These are phyloP conservation scores for Boletus sp. DNA, from an alignment of 768 basidiomycete species.

Conservation along the genomic window DNA sequence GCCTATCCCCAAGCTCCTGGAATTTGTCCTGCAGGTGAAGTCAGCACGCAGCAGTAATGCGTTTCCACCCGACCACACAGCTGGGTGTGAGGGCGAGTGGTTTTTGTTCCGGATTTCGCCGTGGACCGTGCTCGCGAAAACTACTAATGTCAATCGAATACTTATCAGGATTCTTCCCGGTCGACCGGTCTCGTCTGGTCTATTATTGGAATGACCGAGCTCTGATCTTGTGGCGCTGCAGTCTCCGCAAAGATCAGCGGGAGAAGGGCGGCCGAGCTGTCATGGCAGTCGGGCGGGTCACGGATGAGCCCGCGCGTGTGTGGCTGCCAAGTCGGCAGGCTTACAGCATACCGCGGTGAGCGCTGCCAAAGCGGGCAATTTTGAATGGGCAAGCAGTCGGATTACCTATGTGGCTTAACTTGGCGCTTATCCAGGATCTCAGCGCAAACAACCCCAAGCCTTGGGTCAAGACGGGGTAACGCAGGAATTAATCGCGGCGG, in stretches of 20 bases:
- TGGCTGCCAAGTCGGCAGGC: constrained; percentile 10
- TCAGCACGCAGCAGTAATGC: background rate
- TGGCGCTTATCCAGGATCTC: background rate
- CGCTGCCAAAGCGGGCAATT: constrained; percentile 8
- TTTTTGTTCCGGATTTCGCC: constrained; percentile 16
- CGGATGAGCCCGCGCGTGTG: background rate
- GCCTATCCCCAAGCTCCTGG: constrained; percentile 1
- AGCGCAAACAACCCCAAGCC: background rate
- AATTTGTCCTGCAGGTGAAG: constrained; percentile 1
- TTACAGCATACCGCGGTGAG: constrained; percentile 13
- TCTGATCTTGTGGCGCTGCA: constrained; percentile 17
- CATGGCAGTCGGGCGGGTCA: background rate
- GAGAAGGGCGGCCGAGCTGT: constrained; percentile 6
- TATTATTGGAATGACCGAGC: constrained; percentile 11
- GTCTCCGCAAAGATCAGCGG: constrained; percentile 13
- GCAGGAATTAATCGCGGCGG: constrained; percentile 18
- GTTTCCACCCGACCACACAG: background rate
- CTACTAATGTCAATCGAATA: too few species aligned
- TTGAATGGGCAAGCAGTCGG: constrained; percentile 6
- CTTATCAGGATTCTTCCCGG: background rate
- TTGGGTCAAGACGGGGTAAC: background rate
- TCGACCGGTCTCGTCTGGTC: background rate
- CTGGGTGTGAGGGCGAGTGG: background rate
- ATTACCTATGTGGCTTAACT: background rate
- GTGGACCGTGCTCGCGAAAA: constrained; percentile 4